Conservation (phyloP, 176 grass and related monocot species). For the Poa annua region DNA sequence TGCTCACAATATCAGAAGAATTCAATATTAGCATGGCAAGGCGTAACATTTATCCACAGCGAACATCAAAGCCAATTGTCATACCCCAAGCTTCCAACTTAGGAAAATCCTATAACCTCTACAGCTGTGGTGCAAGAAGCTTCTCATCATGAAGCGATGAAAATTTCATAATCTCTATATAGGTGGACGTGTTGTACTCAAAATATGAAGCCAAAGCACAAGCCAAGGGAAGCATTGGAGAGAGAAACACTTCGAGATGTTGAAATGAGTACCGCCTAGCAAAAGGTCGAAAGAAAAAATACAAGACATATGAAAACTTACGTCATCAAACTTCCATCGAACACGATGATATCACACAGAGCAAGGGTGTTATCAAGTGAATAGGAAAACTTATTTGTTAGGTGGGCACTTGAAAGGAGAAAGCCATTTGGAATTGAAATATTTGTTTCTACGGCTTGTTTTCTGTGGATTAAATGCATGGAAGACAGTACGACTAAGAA, state of each 20-base stretch:
- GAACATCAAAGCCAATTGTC: background rate
- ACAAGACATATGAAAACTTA: background rate
- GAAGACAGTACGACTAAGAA: background rate
- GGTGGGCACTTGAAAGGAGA: background rate
- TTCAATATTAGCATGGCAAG: too few relatives aligned
- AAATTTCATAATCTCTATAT: background rate
- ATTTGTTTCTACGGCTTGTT: background rate
- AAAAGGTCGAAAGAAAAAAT: background rate
- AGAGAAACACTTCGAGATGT: background rate
- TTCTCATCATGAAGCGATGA: background rate
- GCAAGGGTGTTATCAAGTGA: background rate
- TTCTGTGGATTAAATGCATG: background rate
- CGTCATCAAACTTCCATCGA: background rate
- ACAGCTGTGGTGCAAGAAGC: background rate
- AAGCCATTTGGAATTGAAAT: background rate
- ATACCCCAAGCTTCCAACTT: background rate
- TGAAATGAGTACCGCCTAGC: background rate
- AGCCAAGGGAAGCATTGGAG: background rate
- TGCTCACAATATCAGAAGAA: too few relatives aligned
- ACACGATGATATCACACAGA: background rate
- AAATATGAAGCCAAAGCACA: background rate
- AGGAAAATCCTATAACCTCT: background rate
- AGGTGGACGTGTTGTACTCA: background rate
- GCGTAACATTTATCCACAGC: too few relatives aligned
- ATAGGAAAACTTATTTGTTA: background rate